phyloP scores from a whole-genome alignment of 441 rosid genomes.

The Lepidium campestre region DNA sequence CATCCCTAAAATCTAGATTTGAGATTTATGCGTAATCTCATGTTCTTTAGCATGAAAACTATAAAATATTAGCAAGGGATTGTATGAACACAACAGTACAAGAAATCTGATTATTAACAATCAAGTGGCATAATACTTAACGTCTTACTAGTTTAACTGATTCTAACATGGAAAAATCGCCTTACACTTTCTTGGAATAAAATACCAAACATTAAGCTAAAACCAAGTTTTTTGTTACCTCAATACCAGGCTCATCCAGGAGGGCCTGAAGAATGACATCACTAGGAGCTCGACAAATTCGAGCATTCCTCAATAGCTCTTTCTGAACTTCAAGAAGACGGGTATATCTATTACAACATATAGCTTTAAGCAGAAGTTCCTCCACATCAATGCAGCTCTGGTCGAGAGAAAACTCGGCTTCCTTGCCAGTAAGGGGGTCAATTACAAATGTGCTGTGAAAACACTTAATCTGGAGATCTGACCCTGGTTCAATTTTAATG shows the following conservation, averaged over 20 bases:
- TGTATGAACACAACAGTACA: background rate
- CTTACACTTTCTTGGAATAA: background rate
- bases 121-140: background rate
- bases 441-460: constrained; percentile 73
- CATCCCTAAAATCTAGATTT: background rate
- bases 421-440: constrained; percentile 74
- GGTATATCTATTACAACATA: constrained; percentile 84
- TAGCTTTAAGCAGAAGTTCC: constrained; percentile 80
- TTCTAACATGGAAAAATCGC: background rate
- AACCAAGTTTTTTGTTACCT: constrained; percentile 42
- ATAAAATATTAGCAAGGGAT: background rate
- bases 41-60: background rate
- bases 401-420: constrained; percentile 74
- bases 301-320: constrained; percentile 67
- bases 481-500: constrained; percentile 88
- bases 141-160: background rate
- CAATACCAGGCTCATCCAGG: constrained; percentile 45
- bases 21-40: background rate
- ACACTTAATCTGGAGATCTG: constrained; percentile 77
- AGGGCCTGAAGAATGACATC: constrained; percentile 65
- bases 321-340: constrained; percentile 92
- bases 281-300: constrained; percentile 55
- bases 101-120: background rate
- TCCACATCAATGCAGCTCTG: constrained; percentile 92
- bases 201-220: constrained; percentile 12